Base-by-base conservation (phyloP, 2,329 filamentous ascomycete genomes). In the Eutypella sp. region DNA sequence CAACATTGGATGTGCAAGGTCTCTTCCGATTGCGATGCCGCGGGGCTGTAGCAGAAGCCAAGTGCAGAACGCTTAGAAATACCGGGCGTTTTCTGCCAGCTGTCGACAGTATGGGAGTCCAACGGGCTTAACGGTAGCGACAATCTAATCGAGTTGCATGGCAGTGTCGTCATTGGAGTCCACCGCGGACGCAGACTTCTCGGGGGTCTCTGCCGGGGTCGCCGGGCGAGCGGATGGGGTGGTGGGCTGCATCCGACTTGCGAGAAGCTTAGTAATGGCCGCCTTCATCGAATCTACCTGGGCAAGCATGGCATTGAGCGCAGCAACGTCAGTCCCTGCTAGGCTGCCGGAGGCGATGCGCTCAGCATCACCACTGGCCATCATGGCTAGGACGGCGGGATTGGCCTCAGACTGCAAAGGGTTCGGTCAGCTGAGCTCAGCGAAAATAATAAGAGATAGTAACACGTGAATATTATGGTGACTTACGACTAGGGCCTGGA, bases 401-500 rank as follows among this genome's bases (percentile, higher is more conserved):
- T 73, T 71, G 19, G 75, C 74, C 45, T 70, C 56, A 23, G 70
- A 60, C 73, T 78, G 50, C 18, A 42, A 36, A 29, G 18, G 33
- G 38, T 46, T 43, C 20, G 45, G 50, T 37, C 40, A 47, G 40
- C 51, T 40, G 25, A 39, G 16, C 11, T 39, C 29, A 7, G 19
- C 22, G 31, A 19, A 11, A 38, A 13, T 2, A 31, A 42, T 29
- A 0, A n/a, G 18, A 24, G 4, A 15, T 16, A 15, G 15, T 16
- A 34, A n/a, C n/a, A n/a, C n/a, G n/a, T n/a, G n/a, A n/a, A n/a
- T n/a, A n/a, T n/a, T n/a, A n/a, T n/a, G n/a, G 43, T 46, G 52
- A 76, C 82, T 72, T 70, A 87, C 83, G 52, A 86, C 71, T 52
- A 88, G 71, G 44, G 78, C 73, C 49, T 79, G 71, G 43, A 83